These are phyloP conservation scores for Aspergillus persii DNA, from an alignment of 2,329 filamentous ascomycete genomes.

Conservation along the genomic window DNA sequence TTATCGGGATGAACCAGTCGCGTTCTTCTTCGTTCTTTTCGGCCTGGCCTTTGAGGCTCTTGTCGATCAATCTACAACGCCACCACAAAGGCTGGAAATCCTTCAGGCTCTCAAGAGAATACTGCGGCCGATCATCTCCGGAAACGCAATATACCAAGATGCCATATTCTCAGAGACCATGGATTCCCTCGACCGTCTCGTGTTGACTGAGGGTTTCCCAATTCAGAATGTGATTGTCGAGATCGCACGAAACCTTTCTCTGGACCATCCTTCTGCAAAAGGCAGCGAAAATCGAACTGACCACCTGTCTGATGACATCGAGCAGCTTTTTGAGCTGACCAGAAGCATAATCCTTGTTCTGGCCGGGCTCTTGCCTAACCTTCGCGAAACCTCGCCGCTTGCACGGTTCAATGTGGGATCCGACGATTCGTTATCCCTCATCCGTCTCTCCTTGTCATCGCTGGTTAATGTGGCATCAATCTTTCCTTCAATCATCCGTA, in stretches of 20 bases:
- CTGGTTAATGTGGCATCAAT: slow-evolving; percentile 93
- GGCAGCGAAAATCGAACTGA: slow-evolving; percentile 65
- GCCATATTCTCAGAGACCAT: slow-evolving; percentile 96
- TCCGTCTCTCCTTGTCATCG: slow-evolving; percentile 77
- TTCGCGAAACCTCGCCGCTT: slow-evolving; percentile 53
- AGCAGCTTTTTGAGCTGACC: slow-evolving; percentile 95
- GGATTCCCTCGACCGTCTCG: slow-evolving; percentile 88
- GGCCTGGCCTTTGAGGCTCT: slow-evolving; percentile 95
- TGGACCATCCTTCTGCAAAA: slow-evolving; percentile 86
- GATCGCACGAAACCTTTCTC: slow-evolving; percentile 84
- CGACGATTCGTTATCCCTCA: slow-evolving; percentile 79
- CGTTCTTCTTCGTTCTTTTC: slow-evolving; percentile 98
- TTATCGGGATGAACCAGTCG: slow-evolving; percentile 94
- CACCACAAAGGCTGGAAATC: slow-evolving; percentile 81
- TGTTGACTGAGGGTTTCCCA: slow-evolving; percentile 83
- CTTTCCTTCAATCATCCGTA: slow-evolving; percentile 94
- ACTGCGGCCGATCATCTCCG: slow-evolving; percentile 86
- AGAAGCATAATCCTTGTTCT: slow-evolving; percentile 93
- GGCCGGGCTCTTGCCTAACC: slow-evolving; percentile 79
- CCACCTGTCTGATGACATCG: slow-evolving; percentile 91
- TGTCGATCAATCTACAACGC: slow-evolving; percentile 72
- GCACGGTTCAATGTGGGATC: slow-evolving; percentile 72
- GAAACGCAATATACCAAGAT: slow-evolving; percentile 93
- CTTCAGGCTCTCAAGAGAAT: slow-evolving; percentile 92
- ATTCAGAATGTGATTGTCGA: slow-evolving; percentile 92